Percentiles rank a stretch among this genome's conserved stretches.
Evolutionary conservation across 768 basidiomycete species (phyloP).

Genomic region (Tephrocybe sp.): DNA sequence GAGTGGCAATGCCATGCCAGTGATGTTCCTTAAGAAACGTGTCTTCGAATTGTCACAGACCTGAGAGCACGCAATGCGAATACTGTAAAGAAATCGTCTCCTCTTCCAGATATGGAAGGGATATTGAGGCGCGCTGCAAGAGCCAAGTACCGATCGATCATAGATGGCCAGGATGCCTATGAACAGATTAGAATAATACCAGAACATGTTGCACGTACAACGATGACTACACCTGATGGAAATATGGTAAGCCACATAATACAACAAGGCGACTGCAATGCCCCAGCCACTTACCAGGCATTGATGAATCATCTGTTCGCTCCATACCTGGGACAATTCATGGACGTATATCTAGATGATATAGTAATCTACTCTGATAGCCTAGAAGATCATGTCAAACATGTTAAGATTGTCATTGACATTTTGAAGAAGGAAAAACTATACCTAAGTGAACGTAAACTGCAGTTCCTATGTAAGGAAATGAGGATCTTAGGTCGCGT

Average conservation of each 20-base stretch:
- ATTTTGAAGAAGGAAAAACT: neutral
- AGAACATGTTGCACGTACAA: constrained; percentile 18
- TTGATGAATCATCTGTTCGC: constrained; percentile 34
- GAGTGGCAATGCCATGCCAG: constrained; percentile 33
- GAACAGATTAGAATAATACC: constrained; percentile 32
- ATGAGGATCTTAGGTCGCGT: neutral
- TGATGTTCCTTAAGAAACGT: constrained; percentile 29
- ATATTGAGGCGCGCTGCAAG: constrained; percentile 9
- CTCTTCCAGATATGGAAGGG: constrained; percentile 17
- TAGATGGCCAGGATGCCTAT: constrained; percentile 35
- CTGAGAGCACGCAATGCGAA: constrained; percentile 33
- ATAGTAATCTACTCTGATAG: neutral
- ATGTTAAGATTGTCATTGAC: neutral
- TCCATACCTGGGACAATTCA: constrained; percentile 23
- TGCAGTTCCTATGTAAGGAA: neutral
- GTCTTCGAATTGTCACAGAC: constrained; percentile 27
- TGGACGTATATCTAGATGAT: neutral
- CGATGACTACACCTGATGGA: constrained; percentile 25
- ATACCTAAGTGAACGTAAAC: neutral
- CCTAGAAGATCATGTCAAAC: neutral
- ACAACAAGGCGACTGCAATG: constrained; percentile 18
- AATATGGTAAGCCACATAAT: constrained; percentile 27
- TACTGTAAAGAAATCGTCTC: constrained; percentile 26
- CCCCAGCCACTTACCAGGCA: constrained; percentile 31
- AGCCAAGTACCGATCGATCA: constrained; percentile 21